Conservation (phyloP, 2,329 filamentous ascomycete species). For the Chrysoporthe cubensis region DNA sequence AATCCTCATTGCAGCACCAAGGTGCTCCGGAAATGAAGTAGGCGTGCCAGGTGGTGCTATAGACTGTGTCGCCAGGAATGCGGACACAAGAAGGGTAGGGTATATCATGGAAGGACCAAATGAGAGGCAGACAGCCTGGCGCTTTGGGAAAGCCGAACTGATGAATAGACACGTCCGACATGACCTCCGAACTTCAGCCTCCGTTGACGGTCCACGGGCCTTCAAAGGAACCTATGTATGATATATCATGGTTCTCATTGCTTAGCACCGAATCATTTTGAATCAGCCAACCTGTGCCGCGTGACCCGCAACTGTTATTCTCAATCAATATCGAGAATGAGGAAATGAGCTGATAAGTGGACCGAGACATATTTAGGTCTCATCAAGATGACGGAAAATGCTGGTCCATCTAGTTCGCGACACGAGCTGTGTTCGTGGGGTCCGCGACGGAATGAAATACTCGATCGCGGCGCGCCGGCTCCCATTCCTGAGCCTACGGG, state of each 20-base stretch:
- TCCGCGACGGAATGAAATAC: not conserved
- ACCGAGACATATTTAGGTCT: slow-evolving; percentile 3
- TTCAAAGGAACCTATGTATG: too few relatives aligned
- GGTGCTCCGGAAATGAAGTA: too few relatives aligned
- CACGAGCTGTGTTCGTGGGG: not conserved
- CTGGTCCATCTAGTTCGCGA: not conserved
- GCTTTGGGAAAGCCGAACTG: too few relatives aligned
- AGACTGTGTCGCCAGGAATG: not conserved
- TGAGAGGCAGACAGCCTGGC: not conserved
- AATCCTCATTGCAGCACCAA: too few relatives aligned
- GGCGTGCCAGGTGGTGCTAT: not conserved
- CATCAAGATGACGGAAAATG: not conserved
- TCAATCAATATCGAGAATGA: not conserved
- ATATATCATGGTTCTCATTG: not conserved
- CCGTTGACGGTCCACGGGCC: too few relatives aligned
- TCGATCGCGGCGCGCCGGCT: not conserved
- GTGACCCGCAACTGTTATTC: not conserved
- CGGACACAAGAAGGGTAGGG: not conserved
- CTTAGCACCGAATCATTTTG: not conserved
- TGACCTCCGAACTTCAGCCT: too few relatives aligned
- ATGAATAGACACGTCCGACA: not conserved
- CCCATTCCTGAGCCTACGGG: slow-evolving; percentile 5
- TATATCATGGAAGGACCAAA: not conserved
- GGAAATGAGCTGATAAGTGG: not conserved
- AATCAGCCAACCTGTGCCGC: not conserved